A percentile compares a stretch with the other conserved stretches of the same genome.
phyloP scores from a whole-genome alignment of 306 rosid genomes.

The Cucumis sativus region DNA sequence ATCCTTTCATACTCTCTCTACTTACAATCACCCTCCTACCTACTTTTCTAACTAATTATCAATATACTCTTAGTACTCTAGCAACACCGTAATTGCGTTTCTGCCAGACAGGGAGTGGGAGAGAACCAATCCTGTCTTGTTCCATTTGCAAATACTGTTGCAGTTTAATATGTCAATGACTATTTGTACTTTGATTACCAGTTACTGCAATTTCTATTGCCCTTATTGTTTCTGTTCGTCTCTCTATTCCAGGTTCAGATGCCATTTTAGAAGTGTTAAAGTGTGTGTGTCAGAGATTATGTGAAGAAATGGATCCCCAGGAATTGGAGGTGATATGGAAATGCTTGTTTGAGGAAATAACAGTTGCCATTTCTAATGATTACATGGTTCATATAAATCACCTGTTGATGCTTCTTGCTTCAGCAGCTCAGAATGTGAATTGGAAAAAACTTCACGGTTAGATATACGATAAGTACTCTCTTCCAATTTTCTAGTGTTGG shows the following conservation, averaged over 20 bases:
- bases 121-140: not conserved
- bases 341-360: constrained; percentile 41
- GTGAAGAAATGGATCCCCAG: constrained; percentile 47
- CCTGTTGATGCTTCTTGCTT: constrained; percentile 42
- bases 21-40: no score
- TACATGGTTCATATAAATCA: constrained; percentile 21
- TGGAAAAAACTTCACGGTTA: constrained; percentile 57
- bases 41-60: no score
- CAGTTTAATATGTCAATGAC: not conserved
- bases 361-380: constrained; percentile 22
- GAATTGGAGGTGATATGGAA: constrained; percentile 56
- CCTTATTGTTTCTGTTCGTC: constrained; percentile 8
- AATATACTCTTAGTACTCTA: no score
- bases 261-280: constrained; percentile 37
- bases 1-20: no score
- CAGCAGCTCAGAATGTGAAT: constrained; percentile 36
- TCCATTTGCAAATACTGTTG: not conserved
- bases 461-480: constrained; percentile 18
- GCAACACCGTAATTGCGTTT: no score
- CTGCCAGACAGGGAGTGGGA: no score
- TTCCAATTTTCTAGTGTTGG: constrained; percentile 2
- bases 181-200: not conserved
- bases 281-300: constrained; percentile 40
- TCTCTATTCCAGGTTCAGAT: constrained; percentile 38
- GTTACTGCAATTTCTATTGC: not conserved